These are phyloP conservation scores for Mycothermus thermophilus DNA, from an alignment of 495 filamentous ascomycete species.

Conservation along the genomic window DNA sequence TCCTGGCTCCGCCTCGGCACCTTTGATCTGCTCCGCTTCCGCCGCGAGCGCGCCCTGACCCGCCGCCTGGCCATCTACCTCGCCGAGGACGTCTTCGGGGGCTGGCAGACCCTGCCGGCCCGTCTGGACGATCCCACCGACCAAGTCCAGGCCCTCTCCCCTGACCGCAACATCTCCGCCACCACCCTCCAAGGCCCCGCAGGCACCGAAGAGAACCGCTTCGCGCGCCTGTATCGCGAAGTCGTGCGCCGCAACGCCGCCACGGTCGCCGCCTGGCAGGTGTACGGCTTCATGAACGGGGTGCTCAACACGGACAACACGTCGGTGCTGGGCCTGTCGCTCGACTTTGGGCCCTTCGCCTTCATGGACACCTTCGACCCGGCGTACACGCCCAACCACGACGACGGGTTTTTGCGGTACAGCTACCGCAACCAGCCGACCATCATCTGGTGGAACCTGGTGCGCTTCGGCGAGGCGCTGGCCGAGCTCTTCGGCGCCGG, in stretches of 20 bases:
- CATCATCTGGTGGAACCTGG: constrained; percentile 98
- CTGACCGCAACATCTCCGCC: constrained; percentile 34
- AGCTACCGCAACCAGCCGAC: constrained; percentile 86
- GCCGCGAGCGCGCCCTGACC: constrained; percentile 64
- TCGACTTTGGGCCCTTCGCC: constrained; percentile 93
- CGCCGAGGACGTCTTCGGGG: constrained; percentile 72
- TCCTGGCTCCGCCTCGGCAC: constrained; percentile 84
- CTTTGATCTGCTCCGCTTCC: constrained; percentile 74
- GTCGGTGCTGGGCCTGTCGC: constrained; percentile 69
- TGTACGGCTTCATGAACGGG: constrained; percentile 95
- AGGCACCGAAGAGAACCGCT: constrained; percentile 66
- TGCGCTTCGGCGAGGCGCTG: constrained; percentile 78
- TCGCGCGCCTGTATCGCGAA: constrained; percentile 73
- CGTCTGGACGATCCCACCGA: constrained; percentile 1
- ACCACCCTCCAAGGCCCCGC: constrained; percentile 48
- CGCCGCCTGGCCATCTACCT: constrained; percentile 64
- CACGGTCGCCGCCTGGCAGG: constrained; percentile 89
- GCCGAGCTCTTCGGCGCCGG: constrained; percentile 78
- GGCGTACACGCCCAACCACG: constrained; percentile 89
- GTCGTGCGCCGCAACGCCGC: constrained; percentile 74
- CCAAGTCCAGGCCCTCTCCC: constrained; percentile 19
- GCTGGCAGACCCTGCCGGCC: constrained; percentile 32
- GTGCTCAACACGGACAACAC: constrained; percentile 95
- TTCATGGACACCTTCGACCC: constrained; percentile 96
- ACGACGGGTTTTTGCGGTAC: constrained; percentile 78